phyloP scores from a whole-genome alignment of 2,329 filamentous ascomycete genomes.

The Lasiodiplodia sp. region DNA sequence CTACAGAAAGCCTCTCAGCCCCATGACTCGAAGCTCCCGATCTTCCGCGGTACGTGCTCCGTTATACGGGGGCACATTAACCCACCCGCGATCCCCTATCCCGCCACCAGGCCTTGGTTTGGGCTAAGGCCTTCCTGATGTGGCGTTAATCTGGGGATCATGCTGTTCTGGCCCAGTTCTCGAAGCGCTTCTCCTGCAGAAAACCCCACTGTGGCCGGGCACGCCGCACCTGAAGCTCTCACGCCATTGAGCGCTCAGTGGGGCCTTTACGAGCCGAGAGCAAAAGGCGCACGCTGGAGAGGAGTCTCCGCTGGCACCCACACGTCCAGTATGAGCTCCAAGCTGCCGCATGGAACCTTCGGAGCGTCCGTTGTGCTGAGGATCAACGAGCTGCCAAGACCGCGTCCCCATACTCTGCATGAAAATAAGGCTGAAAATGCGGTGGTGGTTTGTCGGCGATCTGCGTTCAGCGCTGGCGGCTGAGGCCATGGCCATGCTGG shows the following conservation, averaged over 20 bases:
- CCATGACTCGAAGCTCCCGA: slow-evolving; percentile 20
- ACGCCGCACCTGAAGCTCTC: slow-evolving; percentile 23
- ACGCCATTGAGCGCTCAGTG: slow-evolving; percentile 16
- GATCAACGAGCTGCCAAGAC: slow-evolving; percentile 5
- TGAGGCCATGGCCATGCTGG: slow-evolving; percentile 20
- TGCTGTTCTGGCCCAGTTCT: slow-evolving; percentile 22
- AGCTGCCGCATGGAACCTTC: neutral
- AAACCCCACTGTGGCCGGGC: slow-evolving; percentile 10
- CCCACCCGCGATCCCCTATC: slow-evolving; percentile 18
- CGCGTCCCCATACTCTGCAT: slow-evolving; percentile 9
- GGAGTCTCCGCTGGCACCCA: neutral
- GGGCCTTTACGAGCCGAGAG: slow-evolving; percentile 16
- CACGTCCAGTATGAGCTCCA: slow-evolving; percentile 6
- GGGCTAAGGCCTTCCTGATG: slow-evolving; percentile 7
- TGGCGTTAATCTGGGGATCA: slow-evolving; percentile 26
- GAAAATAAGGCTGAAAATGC: neutral
- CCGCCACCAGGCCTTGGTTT: neutral
- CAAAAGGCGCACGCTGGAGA: slow-evolving; percentile 1
- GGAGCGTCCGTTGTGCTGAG: neutral
- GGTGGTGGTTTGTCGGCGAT: slow-evolving; percentile 12
- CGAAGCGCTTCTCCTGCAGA: slow-evolving; percentile 12
- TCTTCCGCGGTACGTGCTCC: slow-evolving; percentile 21
- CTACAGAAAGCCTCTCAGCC: neutral
- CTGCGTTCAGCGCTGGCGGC: neutral
- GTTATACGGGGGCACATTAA: slow-evolving; percentile 21